Percentiles rank a stretch among this genome's conserved stretches.
These are phyloP conservation scores for Scedosporium dehoogii DNA, from an alignment of 2,329 filamentous ascomycete genomes.

Conservation along the genomic window DNA sequence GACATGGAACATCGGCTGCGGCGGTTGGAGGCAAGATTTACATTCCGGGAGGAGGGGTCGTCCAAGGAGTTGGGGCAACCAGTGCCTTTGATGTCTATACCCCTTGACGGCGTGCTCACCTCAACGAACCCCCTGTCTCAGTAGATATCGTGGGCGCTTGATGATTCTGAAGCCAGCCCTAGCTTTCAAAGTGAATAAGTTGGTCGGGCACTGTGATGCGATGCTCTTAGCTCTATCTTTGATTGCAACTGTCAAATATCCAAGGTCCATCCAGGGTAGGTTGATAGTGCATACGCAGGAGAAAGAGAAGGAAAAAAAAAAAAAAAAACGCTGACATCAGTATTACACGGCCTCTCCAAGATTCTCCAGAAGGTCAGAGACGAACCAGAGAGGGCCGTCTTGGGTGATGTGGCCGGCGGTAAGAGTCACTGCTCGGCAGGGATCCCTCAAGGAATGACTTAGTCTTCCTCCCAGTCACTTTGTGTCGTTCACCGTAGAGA, in stretches of 20 bases:
- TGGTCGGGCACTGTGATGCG: too few species aligned
- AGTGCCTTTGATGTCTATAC: constrained; percentile 9
- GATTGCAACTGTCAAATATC: too few species aligned
- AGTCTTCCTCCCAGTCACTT: not conserved
- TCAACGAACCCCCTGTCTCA: not conserved
- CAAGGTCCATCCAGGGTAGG: too few species aligned
- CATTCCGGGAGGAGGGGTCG: constrained; percentile 24
- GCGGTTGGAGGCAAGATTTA: constrained; percentile 18
- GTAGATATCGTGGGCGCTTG: too few species aligned
- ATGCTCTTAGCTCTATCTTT: too few species aligned
- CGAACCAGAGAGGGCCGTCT: not conserved
- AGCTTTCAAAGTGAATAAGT: too few species aligned
- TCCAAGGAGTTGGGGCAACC: constrained; percentile 10
- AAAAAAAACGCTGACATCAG: not conserved
- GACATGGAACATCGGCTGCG: constrained; percentile 23
- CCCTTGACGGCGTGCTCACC: not conserved
- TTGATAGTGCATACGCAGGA: too few species aligned
- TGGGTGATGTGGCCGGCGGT: not conserved
- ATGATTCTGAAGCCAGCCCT: too few species aligned
- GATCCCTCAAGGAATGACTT: not conserved
- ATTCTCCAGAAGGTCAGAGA: not conserved
- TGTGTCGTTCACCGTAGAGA: not conserved
- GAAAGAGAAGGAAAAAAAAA: not conserved
- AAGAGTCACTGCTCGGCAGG: not conserved
- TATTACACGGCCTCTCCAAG: not conserved